Percentiles rank a stretch among this genome's conserved stretches.
These are phyloP conservation scores for Mycena sanguinolenta DNA, from an alignment of 768 basidiomycete genomes.

Conservation along the genomic window DNA sequence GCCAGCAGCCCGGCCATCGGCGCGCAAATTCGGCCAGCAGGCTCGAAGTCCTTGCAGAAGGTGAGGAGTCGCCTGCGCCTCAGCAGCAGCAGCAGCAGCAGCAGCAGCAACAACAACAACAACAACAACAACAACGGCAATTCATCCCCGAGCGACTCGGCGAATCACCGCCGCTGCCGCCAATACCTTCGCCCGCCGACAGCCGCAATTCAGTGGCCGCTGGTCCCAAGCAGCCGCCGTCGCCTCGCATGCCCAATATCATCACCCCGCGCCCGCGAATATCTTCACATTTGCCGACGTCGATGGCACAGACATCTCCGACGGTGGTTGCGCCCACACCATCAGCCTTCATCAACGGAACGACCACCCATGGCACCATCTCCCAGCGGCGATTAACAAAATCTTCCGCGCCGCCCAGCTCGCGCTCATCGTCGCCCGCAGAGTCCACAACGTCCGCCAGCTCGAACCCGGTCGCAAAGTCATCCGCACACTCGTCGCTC, in stretches of 20 bases:
- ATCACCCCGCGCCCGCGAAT: slow-evolving; percentile 68
- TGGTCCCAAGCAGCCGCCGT: slow-evolving; percentile 56
- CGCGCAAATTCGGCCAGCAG: slow-evolving; percentile 69
- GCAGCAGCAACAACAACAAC: too few relatives aligned
- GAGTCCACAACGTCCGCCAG: slow-evolving; percentile 61
- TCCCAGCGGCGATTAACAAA: slow-evolving; percentile 77
- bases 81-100: too few relatives aligned
- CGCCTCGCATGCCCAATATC: slow-evolving; percentile 62
- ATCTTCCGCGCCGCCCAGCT: slow-evolving; percentile 71
- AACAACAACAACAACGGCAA: slow-evolving; percentile 38
- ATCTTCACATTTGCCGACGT: slow-evolving; percentile 59
- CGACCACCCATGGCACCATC: slow-evolving; percentile 75
- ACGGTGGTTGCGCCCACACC: too few relatives aligned
- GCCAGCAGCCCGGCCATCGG: slow-evolving; percentile 56
- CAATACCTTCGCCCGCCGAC: slow-evolving; percentile 66
- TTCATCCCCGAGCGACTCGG: slow-evolving; percentile 55
- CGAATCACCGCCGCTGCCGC: slow-evolving; percentile 78
- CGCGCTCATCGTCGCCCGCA: slow-evolving; percentile 65
- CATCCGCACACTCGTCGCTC: slow-evolving; percentile 54
- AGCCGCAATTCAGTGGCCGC: slow-evolving; percentile 50
- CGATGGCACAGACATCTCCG: slow-evolving; percentile 19
- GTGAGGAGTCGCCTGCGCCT: slow-evolving; percentile 41
- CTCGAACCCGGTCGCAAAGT: slow-evolving; percentile 50
- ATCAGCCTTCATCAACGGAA: slow-evolving; percentile 67
- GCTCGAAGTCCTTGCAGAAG: slow-evolving; percentile 75